phyloP scores from a whole-genome alignment of 2,329 filamentous ascomycete species.

The Teratosphaeria pseudoeucalypti region DNA sequence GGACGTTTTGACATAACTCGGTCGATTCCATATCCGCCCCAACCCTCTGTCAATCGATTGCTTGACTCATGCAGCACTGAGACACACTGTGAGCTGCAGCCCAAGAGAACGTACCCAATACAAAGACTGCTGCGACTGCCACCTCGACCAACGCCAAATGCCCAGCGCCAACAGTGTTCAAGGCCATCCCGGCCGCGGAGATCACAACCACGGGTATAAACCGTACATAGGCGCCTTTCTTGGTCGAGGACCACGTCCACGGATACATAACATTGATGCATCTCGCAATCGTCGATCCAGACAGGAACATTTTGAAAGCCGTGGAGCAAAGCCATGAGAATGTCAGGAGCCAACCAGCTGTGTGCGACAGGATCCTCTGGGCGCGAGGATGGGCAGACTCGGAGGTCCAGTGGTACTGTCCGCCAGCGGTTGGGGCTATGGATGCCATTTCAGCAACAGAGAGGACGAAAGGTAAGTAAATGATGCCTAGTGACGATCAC shows the following conservation, averaged over 20 bases:
- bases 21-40: not conserved
- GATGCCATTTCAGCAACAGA: constrained; percentile 25
- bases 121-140: constrained; percentile 38
- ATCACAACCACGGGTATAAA: constrained; percentile 8
- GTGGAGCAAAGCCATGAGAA: constrained; percentile 10
- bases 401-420: constrained; percentile 22
- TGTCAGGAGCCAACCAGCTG: constrained; percentile 16
- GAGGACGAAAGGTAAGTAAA: constrained; percentile 13
- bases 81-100: not conserved
- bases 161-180: constrained; percentile 36
- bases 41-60: not conserved
- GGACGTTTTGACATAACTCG: not conserved
- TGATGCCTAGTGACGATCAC: not conserved
- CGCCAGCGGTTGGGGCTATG: constrained; percentile 22
- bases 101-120: constrained; percentile 25
- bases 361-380: constrained; percentile 33
- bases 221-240: not conserved
- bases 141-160: constrained; percentile 39
- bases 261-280: constrained; percentile 30
- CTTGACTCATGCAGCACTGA: not conserved
- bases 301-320: constrained; percentile 7
- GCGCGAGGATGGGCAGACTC: constrained; percentile 29
- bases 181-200: constrained; percentile 14
- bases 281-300: constrained; percentile 13
- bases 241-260: not conserved